phyloP scores from a whole-genome alignment of 495 filamentous ascomycete genomes.

The Durotheca rogersii region DNA sequence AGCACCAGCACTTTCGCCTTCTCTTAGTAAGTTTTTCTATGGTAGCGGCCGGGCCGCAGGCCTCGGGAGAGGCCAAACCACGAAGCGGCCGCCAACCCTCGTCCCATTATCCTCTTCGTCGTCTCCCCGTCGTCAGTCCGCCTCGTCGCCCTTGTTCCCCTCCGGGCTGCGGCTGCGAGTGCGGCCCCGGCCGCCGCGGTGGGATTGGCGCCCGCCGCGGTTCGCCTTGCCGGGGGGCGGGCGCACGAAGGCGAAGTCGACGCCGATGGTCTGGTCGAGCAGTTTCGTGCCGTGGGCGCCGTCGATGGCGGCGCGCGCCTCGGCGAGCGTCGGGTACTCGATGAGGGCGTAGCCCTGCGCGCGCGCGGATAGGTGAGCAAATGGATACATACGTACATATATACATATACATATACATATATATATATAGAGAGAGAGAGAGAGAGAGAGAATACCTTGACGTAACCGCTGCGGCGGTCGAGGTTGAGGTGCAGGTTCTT shows the following conservation, averaged over 20 bases:
- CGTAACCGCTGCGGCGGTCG: conserved; percentile 93
- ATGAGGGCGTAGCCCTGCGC: conserved; percentile 89
- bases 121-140: conserved; percentile 22
- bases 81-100: background rate
- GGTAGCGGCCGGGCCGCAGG: no score
- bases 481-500: conserved; percentile 96
- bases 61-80: no score
- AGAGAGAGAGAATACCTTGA: conserved; percentile 72
- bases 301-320: conserved; percentile 83
- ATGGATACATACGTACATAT: no score
- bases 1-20: no score
- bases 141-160: conserved; percentile 33
- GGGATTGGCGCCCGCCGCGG: conserved; percentile 52
- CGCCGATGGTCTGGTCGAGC: conserved; percentile 86
- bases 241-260: conserved; percentile 96
- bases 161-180: conserved; percentile 47
- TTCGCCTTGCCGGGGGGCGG: conserved; percentile 72
- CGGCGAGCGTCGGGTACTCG: conserved; percentile 84
- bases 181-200: conserved; percentile 49
- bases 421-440: no score
- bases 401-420: no score
- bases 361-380: background rate
- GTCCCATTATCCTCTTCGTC: conserved; percentile 5
- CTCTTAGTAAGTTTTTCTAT: no score
- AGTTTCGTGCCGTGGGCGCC: conserved; percentile 78